phyloP scores from a whole-genome alignment of 2,329 filamentous ascomycete species.

The Neoscytalidium dimidiatum region DNA sequence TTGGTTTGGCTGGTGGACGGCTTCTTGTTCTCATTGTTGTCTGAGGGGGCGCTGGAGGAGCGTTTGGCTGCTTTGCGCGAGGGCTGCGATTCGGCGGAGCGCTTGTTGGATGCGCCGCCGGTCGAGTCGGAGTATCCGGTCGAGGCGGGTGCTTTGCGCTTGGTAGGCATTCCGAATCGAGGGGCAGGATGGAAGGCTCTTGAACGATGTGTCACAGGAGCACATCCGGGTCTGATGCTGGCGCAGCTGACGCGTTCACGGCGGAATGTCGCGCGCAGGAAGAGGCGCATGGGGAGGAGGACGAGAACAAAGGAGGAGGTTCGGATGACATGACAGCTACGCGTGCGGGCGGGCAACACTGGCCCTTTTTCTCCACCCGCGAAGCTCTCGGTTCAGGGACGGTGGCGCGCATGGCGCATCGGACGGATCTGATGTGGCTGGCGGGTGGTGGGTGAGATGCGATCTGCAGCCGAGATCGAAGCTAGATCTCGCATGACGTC shows the following conservation, averaged over 20 bases:
- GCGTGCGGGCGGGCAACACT: neutral
- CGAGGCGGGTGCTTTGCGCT: constrained; percentile 32
- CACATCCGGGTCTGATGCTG: neutral
- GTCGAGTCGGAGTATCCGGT: constrained; percentile 36
- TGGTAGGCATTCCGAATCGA: constrained; percentile 32
- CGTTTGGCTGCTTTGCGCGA: constrained; percentile 27
- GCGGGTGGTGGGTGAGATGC: neutral
- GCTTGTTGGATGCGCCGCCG: constrained; percentile 38
- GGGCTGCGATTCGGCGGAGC: constrained; percentile 36
- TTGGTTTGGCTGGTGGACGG: constrained; percentile 20
- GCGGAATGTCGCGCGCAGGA: neutral
- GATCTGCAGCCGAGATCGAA: constrained; percentile 18
- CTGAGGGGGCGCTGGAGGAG: neutral
- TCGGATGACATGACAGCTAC: neutral
- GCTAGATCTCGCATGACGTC: constrained; percentile 5
- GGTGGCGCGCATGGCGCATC: constrained; percentile 12
- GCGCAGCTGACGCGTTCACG: neutral
- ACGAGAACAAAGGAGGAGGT: neutral
- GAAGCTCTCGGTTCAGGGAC: neutral
- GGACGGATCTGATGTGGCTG: constrained; percentile 15
- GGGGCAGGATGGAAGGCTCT: neutral
- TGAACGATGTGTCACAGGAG: too few species aligned
- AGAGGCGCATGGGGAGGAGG: neutral
- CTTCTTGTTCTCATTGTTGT: neutral
- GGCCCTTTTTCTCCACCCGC: neutral